These are phyloP conservation scores for Pichia rugopelliculosa DNA, from an alignment of 805 yeast genomes.

Conservation along the genomic window DNA sequence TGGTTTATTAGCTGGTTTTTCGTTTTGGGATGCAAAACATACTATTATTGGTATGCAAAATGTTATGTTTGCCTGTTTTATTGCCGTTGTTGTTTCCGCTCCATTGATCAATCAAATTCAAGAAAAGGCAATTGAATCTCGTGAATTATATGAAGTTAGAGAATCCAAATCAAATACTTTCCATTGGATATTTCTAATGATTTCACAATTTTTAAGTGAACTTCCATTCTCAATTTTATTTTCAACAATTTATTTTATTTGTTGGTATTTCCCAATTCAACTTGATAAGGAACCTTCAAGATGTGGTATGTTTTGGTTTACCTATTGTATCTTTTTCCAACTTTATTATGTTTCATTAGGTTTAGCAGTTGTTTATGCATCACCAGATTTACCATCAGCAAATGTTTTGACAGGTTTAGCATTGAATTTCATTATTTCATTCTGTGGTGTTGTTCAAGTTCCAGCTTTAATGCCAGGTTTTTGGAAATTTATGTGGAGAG, in stretches of 20 bases:
- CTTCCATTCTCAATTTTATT: constrained; percentile 49
- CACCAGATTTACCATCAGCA: constrained; percentile 64
- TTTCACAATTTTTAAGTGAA: constrained; percentile 50
- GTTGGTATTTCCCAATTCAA: constrained; percentile 32
- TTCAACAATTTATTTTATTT: constrained; percentile 40
- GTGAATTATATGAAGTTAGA: constrained; percentile 63
- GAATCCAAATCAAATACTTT: constrained; percentile 66
- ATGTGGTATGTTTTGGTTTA: constrained; percentile 42
- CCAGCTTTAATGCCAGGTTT: constrained; percentile 59
- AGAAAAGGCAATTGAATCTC: constrained; percentile 45
- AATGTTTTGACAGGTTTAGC: constrained; percentile 50
- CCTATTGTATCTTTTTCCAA: constrained; percentile 33
- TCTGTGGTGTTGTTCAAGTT: constrained; percentile 66
- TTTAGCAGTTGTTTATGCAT: constrained; percentile 44
- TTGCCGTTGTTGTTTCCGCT: constrained; percentile 50
- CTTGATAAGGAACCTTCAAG: constrained; percentile 30
- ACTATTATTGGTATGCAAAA: constrained; percentile 53
- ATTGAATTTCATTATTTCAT: constrained; percentile 51
- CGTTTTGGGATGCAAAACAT: constrained; percentile 53
- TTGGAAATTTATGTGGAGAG: constrained; percentile 79
- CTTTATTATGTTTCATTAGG: constrained; percentile 44
- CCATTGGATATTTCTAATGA: constrained; percentile 56
- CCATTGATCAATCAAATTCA: constrained; percentile 60
- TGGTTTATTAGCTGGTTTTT: constrained; percentile 43
- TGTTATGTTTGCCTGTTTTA: constrained; percentile 43